Evolutionary conservation across 345 rosid species (phyloP).

Genomic region (Moringa oleifera): DNA sequence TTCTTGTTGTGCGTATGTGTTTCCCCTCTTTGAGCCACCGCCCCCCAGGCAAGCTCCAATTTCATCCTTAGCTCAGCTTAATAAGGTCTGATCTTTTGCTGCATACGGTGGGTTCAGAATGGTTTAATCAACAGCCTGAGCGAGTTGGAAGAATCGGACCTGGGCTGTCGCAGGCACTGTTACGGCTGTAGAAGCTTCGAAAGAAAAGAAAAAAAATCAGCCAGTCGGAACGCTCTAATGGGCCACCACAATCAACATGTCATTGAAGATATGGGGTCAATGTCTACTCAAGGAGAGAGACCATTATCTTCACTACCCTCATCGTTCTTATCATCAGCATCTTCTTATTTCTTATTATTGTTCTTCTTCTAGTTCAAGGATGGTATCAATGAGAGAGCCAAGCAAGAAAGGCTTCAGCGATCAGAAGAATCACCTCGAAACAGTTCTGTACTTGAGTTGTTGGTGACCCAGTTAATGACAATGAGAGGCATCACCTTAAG

Average conservation of each 20-base stretch:
- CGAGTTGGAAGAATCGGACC: conserved; percentile 16
- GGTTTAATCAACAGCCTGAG: not conserved
- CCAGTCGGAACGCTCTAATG: not conserved
- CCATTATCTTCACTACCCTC: too few relatives aligned
- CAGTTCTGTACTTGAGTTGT: conserved; percentile 7
- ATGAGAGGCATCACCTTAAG: too few relatives aligned
- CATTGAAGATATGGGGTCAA: conserved; percentile 8
- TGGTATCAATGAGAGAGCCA: not conserved
- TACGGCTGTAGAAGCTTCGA: conserved; percentile 15
- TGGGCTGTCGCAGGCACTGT: conserved; percentile 19
- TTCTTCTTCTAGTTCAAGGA: not conserved
- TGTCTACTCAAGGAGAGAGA: too few relatives aligned
- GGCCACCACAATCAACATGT: conserved; percentile 8
- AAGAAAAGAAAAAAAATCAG: not conserved
- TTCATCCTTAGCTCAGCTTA: too few relatives aligned
- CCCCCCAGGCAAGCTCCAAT: too few relatives aligned
- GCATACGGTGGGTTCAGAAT: too few relatives aligned
- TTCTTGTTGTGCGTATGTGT: too few relatives aligned
- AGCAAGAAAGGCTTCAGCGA: not conserved
- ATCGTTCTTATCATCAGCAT: too few relatives aligned
- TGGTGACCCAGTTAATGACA: too few relatives aligned
- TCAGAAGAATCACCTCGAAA: conserved; percentile 12
- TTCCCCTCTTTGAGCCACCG: too few relatives aligned
- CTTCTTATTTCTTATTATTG: too few relatives aligned
- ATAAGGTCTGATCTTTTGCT: too few relatives aligned